Conservation (phyloP, 1,284 basidiomycete genomes). For the Sphaerobolus stellatus region DNA sequence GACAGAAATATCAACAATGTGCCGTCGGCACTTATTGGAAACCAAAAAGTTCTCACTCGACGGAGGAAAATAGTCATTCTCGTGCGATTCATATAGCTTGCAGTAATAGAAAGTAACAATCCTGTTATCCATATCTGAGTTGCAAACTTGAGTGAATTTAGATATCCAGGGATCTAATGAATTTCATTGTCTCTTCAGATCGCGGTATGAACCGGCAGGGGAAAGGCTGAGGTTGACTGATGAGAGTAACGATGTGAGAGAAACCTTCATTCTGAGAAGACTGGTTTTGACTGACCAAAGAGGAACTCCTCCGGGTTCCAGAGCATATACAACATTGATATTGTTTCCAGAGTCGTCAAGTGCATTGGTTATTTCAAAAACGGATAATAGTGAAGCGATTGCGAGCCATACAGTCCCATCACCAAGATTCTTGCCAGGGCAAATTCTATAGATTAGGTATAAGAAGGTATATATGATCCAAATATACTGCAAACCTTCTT, state of each 20-base stretch:
- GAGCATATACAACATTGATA: background rate
- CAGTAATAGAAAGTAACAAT: too few relatives aligned
- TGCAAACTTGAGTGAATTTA: too few relatives aligned
- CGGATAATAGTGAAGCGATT: background rate
- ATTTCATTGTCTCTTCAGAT: slow-evolving; percentile 49
- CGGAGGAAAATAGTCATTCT: too few relatives aligned
- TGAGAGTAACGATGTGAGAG: background rate
- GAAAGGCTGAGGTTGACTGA: slow-evolving; percentile 61
- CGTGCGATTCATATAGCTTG: too few relatives aligned
- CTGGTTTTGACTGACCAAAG: background rate
- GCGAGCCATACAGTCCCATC: background rate
- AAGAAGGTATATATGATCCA: background rate
- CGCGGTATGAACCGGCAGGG: slow-evolving; percentile 59
- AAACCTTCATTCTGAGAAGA: background rate
- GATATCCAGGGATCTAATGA: too few relatives aligned
- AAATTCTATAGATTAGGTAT: background rate
- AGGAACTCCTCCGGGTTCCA: background rate
- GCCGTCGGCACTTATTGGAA: too few relatives aligned
- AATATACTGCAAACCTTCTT: background rate
- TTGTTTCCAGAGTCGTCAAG: background rate
- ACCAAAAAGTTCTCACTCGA: too few relatives aligned
- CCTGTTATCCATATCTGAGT: too few relatives aligned
- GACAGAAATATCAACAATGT: too few relatives aligned
- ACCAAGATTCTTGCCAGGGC: background rate
- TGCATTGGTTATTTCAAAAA: background rate